phyloP scores from a whole-genome alignment of 2,329 filamentous ascomycete species.

The Diplodia mutila region DNA sequence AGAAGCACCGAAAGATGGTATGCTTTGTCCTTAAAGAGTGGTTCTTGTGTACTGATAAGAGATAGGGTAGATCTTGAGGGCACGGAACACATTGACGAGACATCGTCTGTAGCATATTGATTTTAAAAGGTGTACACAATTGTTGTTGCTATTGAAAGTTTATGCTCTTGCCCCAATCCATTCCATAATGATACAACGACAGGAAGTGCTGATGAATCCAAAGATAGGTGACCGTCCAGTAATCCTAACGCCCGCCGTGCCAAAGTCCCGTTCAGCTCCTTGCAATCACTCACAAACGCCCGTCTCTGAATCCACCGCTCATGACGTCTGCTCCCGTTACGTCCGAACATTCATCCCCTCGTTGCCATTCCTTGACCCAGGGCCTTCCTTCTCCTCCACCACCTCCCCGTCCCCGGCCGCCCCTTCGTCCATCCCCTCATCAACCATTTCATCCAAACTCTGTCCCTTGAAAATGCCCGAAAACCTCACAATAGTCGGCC shows the following conservation, averaged over 20 bases:
- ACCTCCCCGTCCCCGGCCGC: neutral
- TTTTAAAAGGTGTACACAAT: neutral
- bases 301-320: neutral
- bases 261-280: fast-evolving
- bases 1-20: too few species aligned
- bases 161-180: neutral
- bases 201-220: neutral
- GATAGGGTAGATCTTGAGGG: too few species aligned
- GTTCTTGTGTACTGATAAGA: neutral
- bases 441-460: constrained; percentile 14
- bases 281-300: neutral
- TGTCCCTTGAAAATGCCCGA: constrained; percentile 17
- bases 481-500: constrained; percentile 19
- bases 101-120: neutral
- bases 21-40: neutral
- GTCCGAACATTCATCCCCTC: neutral
- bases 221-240: neutral
- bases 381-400: too few species aligned
- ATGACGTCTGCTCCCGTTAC: neutral
- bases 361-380: neutral
- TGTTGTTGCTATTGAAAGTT: neutral
- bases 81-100: neutral
- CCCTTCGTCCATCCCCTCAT: constrained; percentile 5
- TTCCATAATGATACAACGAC: neutral
- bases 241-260: neutral